Evolutionary conservation across 805 yeast species (phyloP).

Genomic region (Cyberlindnera lachancei): DNA sequence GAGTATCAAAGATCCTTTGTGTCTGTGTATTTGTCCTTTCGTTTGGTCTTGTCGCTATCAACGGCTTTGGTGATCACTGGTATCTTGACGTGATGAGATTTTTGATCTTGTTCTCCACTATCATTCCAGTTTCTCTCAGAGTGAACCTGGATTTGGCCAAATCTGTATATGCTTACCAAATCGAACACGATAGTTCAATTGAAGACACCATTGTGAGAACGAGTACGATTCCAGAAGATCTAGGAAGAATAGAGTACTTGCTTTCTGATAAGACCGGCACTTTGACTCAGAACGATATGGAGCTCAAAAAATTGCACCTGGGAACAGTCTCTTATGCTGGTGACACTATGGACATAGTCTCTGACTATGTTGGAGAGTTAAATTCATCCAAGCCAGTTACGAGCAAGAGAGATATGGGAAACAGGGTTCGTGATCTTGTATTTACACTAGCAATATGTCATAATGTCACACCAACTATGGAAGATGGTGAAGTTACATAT

Average conservation of each 20-base stretch:
- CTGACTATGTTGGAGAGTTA: conserved; percentile 45
- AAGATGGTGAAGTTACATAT: conserved; percentile 66
- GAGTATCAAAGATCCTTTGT: conserved; percentile 81
- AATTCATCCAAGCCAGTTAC: conserved; percentile 18
- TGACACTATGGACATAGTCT: conserved; percentile 86
- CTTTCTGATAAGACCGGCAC: conserved; percentile 96
- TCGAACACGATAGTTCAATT: conserved; percentile 77
- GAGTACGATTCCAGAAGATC: conserved; percentile 95
- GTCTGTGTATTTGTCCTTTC: conserved; percentile 76
- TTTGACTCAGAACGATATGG: conserved; percentile 97
- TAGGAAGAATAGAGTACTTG: conserved; percentile 91
- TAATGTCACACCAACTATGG: conserved; percentile 90
- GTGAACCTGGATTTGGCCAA: conserved; percentile 94
- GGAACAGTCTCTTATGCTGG: conserved; percentile 91
- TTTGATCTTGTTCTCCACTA: conserved; percentile 85
- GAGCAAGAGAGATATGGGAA: conserved; percentile 62
- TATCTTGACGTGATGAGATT: conserved; percentile 87
- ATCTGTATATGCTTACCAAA: conserved; percentile 91
- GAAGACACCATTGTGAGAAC: conserved; percentile 91
- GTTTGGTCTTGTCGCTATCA: conserved; percentile 66
- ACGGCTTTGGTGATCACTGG: conserved; percentile 75
- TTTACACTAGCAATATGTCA: conserved; percentile 90
- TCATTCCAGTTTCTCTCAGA: conserved; percentile 91
- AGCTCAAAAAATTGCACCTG: conserved; percentile 81
- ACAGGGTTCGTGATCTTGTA: conserved; percentile 72